These are phyloP conservation scores for Flaveria sonorensis DNA, from an alignment of 129 eudicot species.

Conservation along the genomic window DNA sequence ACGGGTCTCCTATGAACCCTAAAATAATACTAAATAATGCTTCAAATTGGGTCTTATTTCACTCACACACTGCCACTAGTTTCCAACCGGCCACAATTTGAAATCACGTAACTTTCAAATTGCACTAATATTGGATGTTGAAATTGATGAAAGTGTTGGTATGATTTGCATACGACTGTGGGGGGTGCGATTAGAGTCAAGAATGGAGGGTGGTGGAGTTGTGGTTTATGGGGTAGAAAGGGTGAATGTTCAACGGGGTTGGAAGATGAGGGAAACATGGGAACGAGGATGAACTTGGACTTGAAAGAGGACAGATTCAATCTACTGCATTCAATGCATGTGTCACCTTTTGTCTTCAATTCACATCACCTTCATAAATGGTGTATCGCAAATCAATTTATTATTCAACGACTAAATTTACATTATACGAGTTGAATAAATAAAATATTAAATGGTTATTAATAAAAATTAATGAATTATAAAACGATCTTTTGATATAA, in stretches of 20 bases:
- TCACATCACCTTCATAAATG: too few species aligned
- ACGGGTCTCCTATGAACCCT: conserved; percentile 23
- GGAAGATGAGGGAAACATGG: conserved; percentile 26
- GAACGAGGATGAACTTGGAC: conserved; percentile 32
- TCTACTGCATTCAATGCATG: conserved; percentile 15
- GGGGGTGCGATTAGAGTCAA: too few species aligned
- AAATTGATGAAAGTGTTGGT: background rate
- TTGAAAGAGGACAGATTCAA: conserved; percentile 27
- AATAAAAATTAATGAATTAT: too few species aligned
- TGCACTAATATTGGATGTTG: too few species aligned
- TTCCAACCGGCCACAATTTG: background rate
- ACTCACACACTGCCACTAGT: conserved; percentile 20
- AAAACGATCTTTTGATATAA: too few species aligned
- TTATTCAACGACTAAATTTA: too few species aligned
- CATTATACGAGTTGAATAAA: too few species aligned
- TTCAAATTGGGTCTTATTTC: conserved; percentile 29
- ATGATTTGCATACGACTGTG: conserved; percentile 18
- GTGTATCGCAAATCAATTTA: too few species aligned
- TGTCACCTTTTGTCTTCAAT: too few species aligned
- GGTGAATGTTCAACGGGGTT: conserved; percentile 14
- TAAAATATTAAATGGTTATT: too few species aligned
- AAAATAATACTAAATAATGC: background rate
- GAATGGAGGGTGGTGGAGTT: conserved; percentile 6
- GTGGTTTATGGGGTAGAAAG: conserved; percentile 29
- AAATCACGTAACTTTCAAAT: background rate